These are phyloP conservation scores for Candida krabiensis DNA, from an alignment of 805 yeast species.

Conservation along the genomic window DNA sequence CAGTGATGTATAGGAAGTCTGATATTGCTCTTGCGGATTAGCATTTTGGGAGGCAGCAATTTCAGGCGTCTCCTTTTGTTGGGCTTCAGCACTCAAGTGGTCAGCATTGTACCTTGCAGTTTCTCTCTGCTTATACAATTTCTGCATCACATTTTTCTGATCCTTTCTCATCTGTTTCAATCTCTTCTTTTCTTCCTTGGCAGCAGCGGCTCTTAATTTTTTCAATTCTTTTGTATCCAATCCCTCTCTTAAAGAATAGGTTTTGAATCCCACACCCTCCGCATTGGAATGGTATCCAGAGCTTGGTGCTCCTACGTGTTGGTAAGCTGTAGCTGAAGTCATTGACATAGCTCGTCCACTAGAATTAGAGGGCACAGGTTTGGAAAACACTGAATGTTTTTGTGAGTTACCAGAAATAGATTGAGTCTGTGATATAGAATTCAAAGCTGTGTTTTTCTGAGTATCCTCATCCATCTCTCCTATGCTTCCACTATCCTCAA, in stretches of 20 bases:
- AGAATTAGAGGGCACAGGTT: conserved; percentile 1
- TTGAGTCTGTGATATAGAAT: conserved; percentile 13
- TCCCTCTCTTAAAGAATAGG: conserved; percentile 30
- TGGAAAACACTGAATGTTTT: conserved; percentile 1
- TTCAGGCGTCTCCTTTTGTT: conserved; percentile 3
- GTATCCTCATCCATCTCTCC: conserved; percentile 26
- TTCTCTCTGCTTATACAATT: conserved; percentile 26
- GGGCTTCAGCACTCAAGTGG: conserved; percentile 5
- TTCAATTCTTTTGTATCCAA: conserved; percentile 16
- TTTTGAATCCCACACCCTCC: conserved; percentile 28
- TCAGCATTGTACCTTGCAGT: conserved; percentile 21
- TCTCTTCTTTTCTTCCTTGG: conserved; percentile 21
- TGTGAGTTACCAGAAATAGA: conserved; percentile 1
- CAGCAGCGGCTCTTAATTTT: conserved; percentile 14
- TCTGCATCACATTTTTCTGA: conserved; percentile 23
- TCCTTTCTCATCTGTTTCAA: conserved; percentile 24
- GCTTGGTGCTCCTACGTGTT: not conserved
- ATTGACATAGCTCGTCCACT: conserved; percentile 15
- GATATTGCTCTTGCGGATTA: too few species aligned
- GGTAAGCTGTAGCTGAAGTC: conserved; percentile 6
- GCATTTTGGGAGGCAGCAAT: not conserved
- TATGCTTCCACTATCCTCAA: conserved; percentile 6
- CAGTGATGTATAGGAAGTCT: too few species aligned
- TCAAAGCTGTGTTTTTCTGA: conserved; percentile 26
- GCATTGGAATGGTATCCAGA: conserved; percentile 28